Percentiles rank a stretch among this genome's conserved stretches.
phyloP scores from a whole-genome alignment of 1,139 yeast genomes.

The Taiozyma sp. region DNA sequence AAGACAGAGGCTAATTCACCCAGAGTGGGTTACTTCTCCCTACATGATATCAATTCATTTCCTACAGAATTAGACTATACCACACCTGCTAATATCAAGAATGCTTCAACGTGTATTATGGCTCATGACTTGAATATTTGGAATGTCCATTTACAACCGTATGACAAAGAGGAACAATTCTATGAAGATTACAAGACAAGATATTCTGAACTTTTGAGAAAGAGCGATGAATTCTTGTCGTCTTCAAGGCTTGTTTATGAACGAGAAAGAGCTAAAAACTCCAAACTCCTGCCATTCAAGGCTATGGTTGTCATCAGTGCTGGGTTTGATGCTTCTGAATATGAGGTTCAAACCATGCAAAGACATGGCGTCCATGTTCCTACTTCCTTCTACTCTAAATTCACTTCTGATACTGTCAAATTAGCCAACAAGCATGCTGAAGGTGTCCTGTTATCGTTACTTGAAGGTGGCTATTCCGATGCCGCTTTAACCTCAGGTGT shows the following conservation, averaged over 20 bases:
- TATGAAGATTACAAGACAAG: slow-evolving; percentile 55
- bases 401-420: slow-evolving; percentile 67
- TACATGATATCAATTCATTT: slow-evolving; percentile 83
- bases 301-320: slow-evolving; percentile 75
- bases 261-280: slow-evolving; percentile 40
- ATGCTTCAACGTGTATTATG: slow-evolving; percentile 78
- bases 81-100: slow-evolving; percentile 61
- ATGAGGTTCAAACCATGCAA: slow-evolving; percentile 80
- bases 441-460: slow-evolving; percentile 63
- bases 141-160: slow-evolving; percentile 78
- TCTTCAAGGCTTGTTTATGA: slow-evolving; percentile 26
- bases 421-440: slow-evolving; percentile 57
- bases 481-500: slow-evolving; percentile 80
- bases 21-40: slow-evolving; percentile 76
- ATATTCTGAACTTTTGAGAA: slow-evolving; percentile 57
- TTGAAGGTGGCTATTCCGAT: slow-evolving; percentile 89
- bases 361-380: slow-evolving; percentile 84
- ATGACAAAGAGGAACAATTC: slow-evolving; percentile 59
- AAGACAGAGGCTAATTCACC: slow-evolving; percentile 52
- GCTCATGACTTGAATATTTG: slow-evolving; percentile 80
- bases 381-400: slow-evolving; percentile 69
- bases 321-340: slow-evolving; percentile 87
- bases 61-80: slow-evolving; percentile 84
- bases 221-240: slow-evolving; percentile 66
- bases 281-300: slow-evolving; percentile 47